Evolutionary conservation across 2,329 filamentous ascomycete species (phyloP).

Genomic region (Monosporascus sp.): DNA sequence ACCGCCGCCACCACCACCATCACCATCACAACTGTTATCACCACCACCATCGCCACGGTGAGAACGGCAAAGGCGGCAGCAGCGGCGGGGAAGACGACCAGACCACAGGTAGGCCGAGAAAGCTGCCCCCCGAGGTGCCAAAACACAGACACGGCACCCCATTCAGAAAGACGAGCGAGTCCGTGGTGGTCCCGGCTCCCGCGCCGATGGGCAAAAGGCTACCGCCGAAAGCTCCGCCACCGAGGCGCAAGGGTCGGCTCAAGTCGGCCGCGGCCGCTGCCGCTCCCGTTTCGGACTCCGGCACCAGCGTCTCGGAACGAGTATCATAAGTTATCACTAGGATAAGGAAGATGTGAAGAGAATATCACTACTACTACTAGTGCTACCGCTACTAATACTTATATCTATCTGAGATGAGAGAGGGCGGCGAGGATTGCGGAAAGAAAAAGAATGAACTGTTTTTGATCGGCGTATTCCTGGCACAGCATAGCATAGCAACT

Average conservation of each 20-base stretch:
- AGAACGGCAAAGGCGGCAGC: too few species aligned
- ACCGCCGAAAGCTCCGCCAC: conserved; percentile 30
- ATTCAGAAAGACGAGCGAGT: conserved; percentile 16
- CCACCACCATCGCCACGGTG: too few species aligned
- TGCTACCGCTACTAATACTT: background rate
- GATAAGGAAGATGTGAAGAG: too few species aligned
- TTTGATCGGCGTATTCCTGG: too few species aligned
- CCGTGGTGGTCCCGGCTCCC: conserved; percentile 6
- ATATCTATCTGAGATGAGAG: background rate
- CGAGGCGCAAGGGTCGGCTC: conserved; percentile 39
- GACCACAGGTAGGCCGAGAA: conserved; percentile 34
- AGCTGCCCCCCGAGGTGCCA: conserved; percentile 49
- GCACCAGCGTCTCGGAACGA: conserved; percentile 12
- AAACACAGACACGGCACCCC: conserved; percentile 51
- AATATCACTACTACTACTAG: too few species aligned
- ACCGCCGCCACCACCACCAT: background rate
- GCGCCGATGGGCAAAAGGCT: conserved; percentile 21
- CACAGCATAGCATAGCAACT: too few species aligned
- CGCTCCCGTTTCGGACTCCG: conserved; percentile 15
- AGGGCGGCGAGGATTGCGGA: too few species aligned
- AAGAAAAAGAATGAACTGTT: too few species aligned
- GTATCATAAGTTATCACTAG: conserved; percentile 2
- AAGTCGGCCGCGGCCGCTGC: conserved; percentile 19
- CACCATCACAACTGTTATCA: background rate
- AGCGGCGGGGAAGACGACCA: too few species aligned